Evolutionary conservation across 495 filamentous ascomycete genomes (phyloP).

Genomic region (Neurospora sp.): DNA sequence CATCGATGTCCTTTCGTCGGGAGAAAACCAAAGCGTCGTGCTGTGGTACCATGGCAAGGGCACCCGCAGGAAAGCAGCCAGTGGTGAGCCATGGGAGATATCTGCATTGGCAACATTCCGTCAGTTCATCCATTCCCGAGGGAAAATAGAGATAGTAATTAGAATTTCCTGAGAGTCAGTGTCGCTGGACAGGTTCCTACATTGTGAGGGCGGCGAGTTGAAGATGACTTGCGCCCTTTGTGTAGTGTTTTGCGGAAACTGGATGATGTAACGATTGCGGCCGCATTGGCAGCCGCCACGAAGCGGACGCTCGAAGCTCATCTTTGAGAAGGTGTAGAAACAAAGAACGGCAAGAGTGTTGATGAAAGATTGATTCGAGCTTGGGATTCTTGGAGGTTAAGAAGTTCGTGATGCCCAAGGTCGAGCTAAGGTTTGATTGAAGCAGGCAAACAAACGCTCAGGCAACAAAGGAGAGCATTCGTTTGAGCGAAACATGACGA

Average conservation of each 20-base stretch:
- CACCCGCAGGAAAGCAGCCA: constrained; percentile 70
- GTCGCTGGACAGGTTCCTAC: constrained; percentile 38
- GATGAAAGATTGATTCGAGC: not conserved
- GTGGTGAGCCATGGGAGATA: constrained; percentile 48
- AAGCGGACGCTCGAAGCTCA: constrained; percentile 43
- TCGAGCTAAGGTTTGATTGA: not conserved
- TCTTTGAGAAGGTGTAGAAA: constrained; percentile 10
- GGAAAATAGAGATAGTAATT: not conserved
- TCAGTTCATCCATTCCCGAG: not conserved
- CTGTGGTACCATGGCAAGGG: constrained; percentile 68
- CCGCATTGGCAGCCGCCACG: constrained; percentile 76
- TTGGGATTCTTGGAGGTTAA: not conserved
- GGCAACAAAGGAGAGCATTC: not conserved
- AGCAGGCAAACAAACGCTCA: not conserved
- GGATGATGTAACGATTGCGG: constrained; percentile 69
- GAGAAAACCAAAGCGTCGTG: constrained; percentile 58
- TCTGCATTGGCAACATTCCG: constrained; percentile 31
- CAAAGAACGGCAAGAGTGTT: not conserved
- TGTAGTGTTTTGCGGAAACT: constrained; percentile 46
- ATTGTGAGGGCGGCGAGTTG: constrained; percentile 51
- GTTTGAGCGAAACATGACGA: not conserved
- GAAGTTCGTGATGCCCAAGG: not conserved
- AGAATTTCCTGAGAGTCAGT: not conserved
- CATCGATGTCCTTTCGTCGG: constrained; percentile 61
- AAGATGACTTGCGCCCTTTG: constrained; percentile 56